Percentiles rank a stretch among this genome's conserved stretches.
phyloP scores from a whole-genome alignment of 345 rosid species.

The Laguncularia racemosa region DNA sequence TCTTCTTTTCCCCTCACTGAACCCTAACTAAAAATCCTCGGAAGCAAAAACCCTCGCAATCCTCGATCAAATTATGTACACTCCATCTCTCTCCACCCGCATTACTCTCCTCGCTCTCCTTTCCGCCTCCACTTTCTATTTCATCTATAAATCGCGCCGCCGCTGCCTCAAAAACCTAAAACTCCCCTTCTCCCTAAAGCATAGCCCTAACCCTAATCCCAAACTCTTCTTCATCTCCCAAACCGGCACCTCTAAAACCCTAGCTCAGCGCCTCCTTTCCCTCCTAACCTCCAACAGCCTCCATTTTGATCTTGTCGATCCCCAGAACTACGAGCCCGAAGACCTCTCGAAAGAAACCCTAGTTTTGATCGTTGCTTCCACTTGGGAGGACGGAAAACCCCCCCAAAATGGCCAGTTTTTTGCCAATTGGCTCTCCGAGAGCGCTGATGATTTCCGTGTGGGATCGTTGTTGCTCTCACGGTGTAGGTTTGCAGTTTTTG shows the following conservation, averaged over 20 bases:
- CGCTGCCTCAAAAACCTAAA: slow-evolving; percentile 50
- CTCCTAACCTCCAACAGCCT: slow-evolving; percentile 31
- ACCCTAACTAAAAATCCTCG: no score
- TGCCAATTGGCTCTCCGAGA: slow-evolving; percentile 66
- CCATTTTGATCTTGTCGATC: slow-evolving; percentile 64
- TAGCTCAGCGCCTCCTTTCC: slow-evolving; percentile 53
- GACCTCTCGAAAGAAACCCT: slow-evolving; percentile 63
- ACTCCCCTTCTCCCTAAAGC: slow-evolving; percentile 17
- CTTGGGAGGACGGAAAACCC: slow-evolving; percentile 84
- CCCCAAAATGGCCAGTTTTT: slow-evolving; percentile 61
- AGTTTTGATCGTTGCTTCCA: slow-evolving; percentile 68
- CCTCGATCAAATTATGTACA: slow-evolving; percentile 23
- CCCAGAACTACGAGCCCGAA: slow-evolving; percentile 80
- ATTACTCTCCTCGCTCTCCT: slow-evolving; percentile 62
- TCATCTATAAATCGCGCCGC: slow-evolving; percentile 61
- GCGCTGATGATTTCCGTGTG: slow-evolving; percentile 84
- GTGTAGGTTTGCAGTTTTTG: slow-evolving; percentile 80
- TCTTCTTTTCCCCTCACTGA: no score
- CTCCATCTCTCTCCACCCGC: slow-evolving; percentile 47
- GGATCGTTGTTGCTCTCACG: slow-evolving; percentile 62
- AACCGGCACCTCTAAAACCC: slow-evolving; percentile 69
- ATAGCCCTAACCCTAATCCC: slow-evolving; percentile 30
- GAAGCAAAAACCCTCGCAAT: no score
- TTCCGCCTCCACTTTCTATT: slow-evolving; percentile 78
- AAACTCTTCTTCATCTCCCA: slow-evolving; percentile 75